These are phyloP conservation scores for Wickerhamia fluorescens DNA, from an alignment of 805 yeast genomes.

Conservation along the genomic window DNA sequence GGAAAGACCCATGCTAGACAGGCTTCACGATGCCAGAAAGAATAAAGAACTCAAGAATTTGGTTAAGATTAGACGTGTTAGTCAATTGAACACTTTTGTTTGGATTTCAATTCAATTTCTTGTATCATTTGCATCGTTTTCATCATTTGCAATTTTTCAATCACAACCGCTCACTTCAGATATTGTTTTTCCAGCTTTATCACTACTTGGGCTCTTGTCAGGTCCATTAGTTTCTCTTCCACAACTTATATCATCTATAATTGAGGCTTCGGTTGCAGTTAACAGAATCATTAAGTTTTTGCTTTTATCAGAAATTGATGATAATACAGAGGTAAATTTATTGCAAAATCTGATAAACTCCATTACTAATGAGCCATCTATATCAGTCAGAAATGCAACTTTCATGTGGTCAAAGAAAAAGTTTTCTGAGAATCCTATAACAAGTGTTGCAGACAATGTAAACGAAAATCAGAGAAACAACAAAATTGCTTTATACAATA, in stretches of 20 bases:
- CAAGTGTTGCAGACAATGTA: no score
- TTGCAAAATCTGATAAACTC: background rate
- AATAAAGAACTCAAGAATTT: slow-evolving; percentile 13
- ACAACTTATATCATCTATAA: slow-evolving; percentile 44
- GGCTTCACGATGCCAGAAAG: slow-evolving; percentile 14
- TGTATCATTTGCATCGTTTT: slow-evolving; percentile 15
- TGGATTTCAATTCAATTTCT: slow-evolving; percentile 21
- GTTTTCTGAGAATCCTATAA: slow-evolving; percentile 3
- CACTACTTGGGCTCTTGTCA: slow-evolving; percentile 35
- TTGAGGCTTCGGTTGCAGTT: slow-evolving; percentile 55
- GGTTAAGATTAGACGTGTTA: slow-evolving; percentile 9
- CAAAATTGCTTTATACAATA: slow-evolving; percentile 11
- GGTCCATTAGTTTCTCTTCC: slow-evolving; percentile 59
- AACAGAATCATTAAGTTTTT: slow-evolving; percentile 47
- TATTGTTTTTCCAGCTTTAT: slow-evolving; percentile 22
- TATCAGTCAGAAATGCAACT: slow-evolving; percentile 11
- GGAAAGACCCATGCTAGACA: slow-evolving; percentile 18
- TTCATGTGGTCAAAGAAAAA: slow-evolving; percentile 15
- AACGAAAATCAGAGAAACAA: background rate
- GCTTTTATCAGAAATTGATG: slow-evolving; percentile 12
- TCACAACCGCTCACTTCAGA: slow-evolving; percentile 15
- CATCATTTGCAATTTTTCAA: slow-evolving; percentile 12
- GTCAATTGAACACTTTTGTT: slow-evolving; percentile 10
- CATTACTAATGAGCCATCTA: slow-evolving; percentile 15
- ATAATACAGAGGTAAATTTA: slow-evolving; percentile 1